A percentile compares a stretch with the other conserved stretches of the same genome.
These are phyloP conservation scores for Ajuga reptans DNA, from an alignment of 305 asterid genomes.

Conservation along the genomic window DNA sequence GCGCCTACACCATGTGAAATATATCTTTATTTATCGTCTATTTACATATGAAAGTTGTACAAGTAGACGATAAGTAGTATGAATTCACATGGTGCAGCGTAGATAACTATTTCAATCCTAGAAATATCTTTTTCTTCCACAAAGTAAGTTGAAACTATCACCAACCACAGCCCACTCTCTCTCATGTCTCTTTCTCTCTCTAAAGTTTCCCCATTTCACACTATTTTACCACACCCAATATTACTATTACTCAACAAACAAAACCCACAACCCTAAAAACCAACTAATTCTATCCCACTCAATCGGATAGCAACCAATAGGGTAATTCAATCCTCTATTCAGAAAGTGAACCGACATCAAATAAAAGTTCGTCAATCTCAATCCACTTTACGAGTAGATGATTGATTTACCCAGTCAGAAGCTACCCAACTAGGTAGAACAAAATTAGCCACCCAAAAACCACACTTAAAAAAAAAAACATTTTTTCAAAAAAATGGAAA, in stretches of 20 bases:
- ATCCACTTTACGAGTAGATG: too few species aligned
- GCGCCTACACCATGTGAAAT: neutral
- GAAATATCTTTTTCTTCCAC: neutral
- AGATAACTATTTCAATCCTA: too few species aligned
- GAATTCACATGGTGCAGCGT: too few species aligned
- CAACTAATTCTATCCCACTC: too few species aligned
- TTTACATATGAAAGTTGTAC: neutral
- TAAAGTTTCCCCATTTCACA: neutral
- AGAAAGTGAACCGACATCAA: too few species aligned
- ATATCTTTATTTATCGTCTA: neutral
- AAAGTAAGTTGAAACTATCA: neutral
- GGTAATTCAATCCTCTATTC: too few species aligned
- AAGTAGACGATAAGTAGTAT: too few species aligned
- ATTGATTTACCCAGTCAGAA: too few species aligned
- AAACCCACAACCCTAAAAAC: neutral
- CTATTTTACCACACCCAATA: neutral
- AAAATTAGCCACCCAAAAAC: neutral
- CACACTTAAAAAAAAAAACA: neutral
- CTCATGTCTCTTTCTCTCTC: neutral
- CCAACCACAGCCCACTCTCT: neutral
- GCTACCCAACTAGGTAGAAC: too few species aligned
- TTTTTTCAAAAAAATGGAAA: neutral
- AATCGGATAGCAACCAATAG: too few species aligned
- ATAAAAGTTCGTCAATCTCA: too few species aligned
- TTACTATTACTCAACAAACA: neutral